Percentiles rank a stretch among this genome's conserved stretches.
Conservation (phyloP, 345 rosid species). For the Psidium guajava region DNA sequence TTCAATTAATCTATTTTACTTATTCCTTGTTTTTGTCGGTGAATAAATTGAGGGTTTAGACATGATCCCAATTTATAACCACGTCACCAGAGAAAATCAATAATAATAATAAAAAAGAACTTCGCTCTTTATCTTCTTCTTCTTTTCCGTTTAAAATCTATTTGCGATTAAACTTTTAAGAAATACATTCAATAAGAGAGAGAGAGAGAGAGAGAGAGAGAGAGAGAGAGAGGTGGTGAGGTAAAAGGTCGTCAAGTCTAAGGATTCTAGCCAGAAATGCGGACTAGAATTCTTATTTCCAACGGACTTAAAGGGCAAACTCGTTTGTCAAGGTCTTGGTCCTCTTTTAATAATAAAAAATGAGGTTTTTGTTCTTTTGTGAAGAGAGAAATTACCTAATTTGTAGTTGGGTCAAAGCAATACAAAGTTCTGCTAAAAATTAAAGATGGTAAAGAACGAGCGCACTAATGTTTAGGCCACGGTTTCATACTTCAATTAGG, state of each 20-base stretch:
- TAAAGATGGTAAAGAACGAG: background rate
- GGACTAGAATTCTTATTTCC: background rate
- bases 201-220: background rate
- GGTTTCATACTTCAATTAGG: background rate
- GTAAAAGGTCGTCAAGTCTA: background rate
- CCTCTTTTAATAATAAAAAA: background rate
- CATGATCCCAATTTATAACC: too few relatives aligned
- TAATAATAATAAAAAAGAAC: background rate
- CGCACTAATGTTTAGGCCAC: background rate
- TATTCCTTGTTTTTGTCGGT: background rate
- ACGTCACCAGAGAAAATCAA: background rate
- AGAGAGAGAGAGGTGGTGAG: background rate
- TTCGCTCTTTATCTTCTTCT: background rate
- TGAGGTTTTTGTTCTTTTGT: background rate
- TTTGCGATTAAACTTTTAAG: background rate
- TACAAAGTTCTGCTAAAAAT: background rate
- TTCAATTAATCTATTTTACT: background rate
- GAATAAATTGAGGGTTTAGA: background rate
- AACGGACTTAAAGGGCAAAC: background rate
- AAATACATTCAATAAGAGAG: background rate
- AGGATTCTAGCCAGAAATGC: background rate
- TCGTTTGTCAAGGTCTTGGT: background rate
- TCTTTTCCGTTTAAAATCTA: background rate
- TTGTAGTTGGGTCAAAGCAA: background rate
- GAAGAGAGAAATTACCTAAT: background rate